A percentile compares a stretch with the other conserved stretches of the same genome.
Evolutionary conservation across 768 basidiomycete species (phyloP).

Genomic region (Lentinula aciculospora): DNA sequence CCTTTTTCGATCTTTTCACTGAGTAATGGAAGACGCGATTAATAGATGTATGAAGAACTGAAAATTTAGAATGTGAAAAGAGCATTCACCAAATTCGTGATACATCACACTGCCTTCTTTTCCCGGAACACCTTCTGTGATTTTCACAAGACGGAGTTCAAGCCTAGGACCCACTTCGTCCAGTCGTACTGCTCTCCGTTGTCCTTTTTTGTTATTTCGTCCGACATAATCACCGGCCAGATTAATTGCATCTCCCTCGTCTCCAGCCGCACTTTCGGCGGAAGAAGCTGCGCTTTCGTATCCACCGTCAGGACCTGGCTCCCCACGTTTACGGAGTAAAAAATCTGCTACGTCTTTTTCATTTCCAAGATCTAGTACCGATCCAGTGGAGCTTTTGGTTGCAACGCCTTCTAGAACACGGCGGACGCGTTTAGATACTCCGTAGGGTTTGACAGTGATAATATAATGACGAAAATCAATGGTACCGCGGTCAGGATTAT

Average conservation of each 20-base stretch:
- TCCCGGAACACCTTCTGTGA: slow-evolving; percentile 89
- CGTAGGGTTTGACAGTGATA: slow-evolving; percentile 93
- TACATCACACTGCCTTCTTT: slow-evolving; percentile 91
- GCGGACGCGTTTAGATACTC: slow-evolving; percentile 87
- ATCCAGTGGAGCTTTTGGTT: slow-evolving; percentile 28
- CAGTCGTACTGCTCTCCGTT: slow-evolving; percentile 83
- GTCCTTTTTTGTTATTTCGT: slow-evolving; percentile 87
- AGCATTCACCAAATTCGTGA: slow-evolving; percentile 80
- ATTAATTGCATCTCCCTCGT: slow-evolving; percentile 77
- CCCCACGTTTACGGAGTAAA: slow-evolving; percentile 66
- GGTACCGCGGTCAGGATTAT: slow-evolving; percentile 80
- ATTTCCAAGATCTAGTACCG: slow-evolving; percentile 72
- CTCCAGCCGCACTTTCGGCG: slow-evolving; percentile 76
- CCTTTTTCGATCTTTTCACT: slow-evolving; percentile 90
- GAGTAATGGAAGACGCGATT: slow-evolving; percentile 7
- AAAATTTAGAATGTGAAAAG: slow-evolving; percentile 11
- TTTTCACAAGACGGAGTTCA: slow-evolving; percentile 90
- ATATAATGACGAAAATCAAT: slow-evolving; percentile 92
- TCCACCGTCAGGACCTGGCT: slow-evolving; percentile 57
- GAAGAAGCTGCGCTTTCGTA: slow-evolving; percentile 82
- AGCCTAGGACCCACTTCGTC: slow-evolving; percentile 95
- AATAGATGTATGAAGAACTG: neutral
- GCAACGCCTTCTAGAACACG: slow-evolving; percentile 68
- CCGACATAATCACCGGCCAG: slow-evolving; percentile 94
- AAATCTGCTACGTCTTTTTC: slow-evolving; percentile 97